Conservation (phyloP, 1,139 yeast species). For the Casaregolazyma lundiana region DNA sequence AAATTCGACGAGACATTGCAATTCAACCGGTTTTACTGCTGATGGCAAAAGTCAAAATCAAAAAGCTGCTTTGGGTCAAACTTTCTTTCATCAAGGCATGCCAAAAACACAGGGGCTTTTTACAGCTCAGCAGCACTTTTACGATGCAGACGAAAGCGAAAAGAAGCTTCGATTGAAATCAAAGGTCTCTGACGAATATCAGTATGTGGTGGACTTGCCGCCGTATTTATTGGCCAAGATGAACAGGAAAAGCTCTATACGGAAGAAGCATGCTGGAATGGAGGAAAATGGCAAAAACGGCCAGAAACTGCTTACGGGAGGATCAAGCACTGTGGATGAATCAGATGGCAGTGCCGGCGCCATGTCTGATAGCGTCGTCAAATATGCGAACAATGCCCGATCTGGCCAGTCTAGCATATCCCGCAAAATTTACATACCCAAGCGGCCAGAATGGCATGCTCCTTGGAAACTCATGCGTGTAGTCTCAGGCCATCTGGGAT, state of each 20-base stretch:
- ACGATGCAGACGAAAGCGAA: slow-evolving; percentile 7
- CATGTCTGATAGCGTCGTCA: background rate
- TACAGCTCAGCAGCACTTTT: background rate
- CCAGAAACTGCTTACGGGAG: slow-evolving; percentile 4
- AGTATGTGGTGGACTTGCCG: slow-evolving; percentile 15
- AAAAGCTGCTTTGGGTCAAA: too few species aligned
- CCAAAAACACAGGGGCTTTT: background rate
- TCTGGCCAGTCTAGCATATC: slow-evolving; percentile 8
- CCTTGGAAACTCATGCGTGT: slow-evolving; percentile 73
- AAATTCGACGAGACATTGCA: slow-evolving; percentile 13
- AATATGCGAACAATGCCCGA: background rate
- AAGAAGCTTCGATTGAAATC: slow-evolving; percentile 13
- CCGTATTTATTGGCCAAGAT: slow-evolving; percentile 19
- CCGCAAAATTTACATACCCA: slow-evolving; percentile 17
- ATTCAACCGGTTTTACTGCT: background rate
- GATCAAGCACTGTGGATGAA: background rate
- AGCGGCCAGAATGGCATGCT: slow-evolving; percentile 47
- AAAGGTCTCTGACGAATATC: slow-evolving; percentile 20
- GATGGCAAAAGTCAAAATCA: background rate
- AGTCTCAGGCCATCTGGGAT: slow-evolving; percentile 86
- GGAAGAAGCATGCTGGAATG: slow-evolving; percentile 10
- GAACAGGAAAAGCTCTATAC: slow-evolving; percentile 11
- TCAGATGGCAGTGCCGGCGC: slow-evolving; percentile 1
- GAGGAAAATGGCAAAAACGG: background rate
- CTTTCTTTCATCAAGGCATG: too few species aligned